Base-by-base conservation (phyloP, 139 green algal species). In the Coelastrella sp. region DNA sequence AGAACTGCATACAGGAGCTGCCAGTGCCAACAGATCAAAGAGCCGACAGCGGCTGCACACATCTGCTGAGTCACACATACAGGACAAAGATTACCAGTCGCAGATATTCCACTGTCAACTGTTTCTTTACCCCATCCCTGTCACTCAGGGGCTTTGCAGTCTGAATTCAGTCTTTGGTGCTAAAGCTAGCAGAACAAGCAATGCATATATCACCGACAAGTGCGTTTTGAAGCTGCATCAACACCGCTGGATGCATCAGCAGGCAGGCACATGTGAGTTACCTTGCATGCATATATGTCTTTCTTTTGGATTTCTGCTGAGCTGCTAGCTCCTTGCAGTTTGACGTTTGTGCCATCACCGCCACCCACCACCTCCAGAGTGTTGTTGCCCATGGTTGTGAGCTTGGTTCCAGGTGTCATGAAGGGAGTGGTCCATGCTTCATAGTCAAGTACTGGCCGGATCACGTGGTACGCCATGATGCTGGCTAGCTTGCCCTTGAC, bases 241-340 rank as follows among this genome's bases (percentile, higher is more conserved):
- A 49, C 35, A 49, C 35, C 35, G 35, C 35, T 49, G 35, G 35
- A 49, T 49, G 35, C 35, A 49, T 12, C 63, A 70, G 63, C 63
- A 70, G 12, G 5, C 11, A 70, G 63, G 14, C 14, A 70, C 11
- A 70, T 22, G n/a, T 7, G 59, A 79, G 63, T 17, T 57, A 90
- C 85, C 85, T 90, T 90, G 85, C 85, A 90, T 4, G 85, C 85
- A 61, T 90, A 90, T 4, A 90, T 70, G 24, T 90, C 85, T 25
- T 90, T 90, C 22, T 73, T 14, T 4, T 19, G 12, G 56, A 90
- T 83, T 8, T 90, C 73, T 63, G 85, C 85, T 14, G 73, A 84
- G 73, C 73, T 84, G 57, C 73, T 24, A 7, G 22, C 14, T 7
- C 73, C 73, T 58, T 84, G 11, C 3, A 90, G 8, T 58, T 84